Evolutionary conservation across 805 yeast species (phyloP), one percentile per base, ranked within the genome.

Genomic region (Teunomyces cretensis): DNA sequence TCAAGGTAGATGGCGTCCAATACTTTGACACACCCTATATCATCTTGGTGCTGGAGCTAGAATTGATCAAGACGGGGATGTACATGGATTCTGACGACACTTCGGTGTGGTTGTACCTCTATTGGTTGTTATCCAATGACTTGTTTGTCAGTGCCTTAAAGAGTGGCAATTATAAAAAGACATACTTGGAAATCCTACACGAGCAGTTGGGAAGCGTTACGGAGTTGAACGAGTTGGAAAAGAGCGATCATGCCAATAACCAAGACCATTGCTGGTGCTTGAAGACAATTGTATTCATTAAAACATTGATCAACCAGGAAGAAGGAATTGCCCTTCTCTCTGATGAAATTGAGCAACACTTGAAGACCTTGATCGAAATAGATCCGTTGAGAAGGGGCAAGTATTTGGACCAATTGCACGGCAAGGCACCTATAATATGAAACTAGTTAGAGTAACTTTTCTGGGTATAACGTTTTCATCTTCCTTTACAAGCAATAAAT

Each of bases 61-160:
- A 75, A 2, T 74, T 86, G 52, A 74, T 90, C 30, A 84, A 83
- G 47, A 84, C 88, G 24, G 99, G 98, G 0, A 80, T 89, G 67
- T 88, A 83, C 58, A 88, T 96, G 53, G 98, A 94, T 61, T 91
- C 96, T 0, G 92, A 88, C 43, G 99, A 94, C 59, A 91, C 95
- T 36, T 87, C 97, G 0, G 86, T 88, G 0, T 94, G 98, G 97
- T 74, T 86, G 1, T 94, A 91, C 60, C 74, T 88, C 47, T 78
- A 83, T 42, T 94, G 98, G 98, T 70, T 92, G 16, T 58, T 80
- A 6, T 70, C 75, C 6, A 75, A 75, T 30, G 62, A 61, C 9
- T 65, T 77, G 28, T 68, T 79, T 30, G 57, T 60, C 5, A 45
- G 48, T n/a, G 57, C 51, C 8, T 51, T 65, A 41, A 42, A 45